A percentile compares a stretch with the other conserved stretches of the same genome.
phyloP scores from a whole-genome alignment of 352 stramenopile genomes.

The Elongisporangium prolatum region DNA sequence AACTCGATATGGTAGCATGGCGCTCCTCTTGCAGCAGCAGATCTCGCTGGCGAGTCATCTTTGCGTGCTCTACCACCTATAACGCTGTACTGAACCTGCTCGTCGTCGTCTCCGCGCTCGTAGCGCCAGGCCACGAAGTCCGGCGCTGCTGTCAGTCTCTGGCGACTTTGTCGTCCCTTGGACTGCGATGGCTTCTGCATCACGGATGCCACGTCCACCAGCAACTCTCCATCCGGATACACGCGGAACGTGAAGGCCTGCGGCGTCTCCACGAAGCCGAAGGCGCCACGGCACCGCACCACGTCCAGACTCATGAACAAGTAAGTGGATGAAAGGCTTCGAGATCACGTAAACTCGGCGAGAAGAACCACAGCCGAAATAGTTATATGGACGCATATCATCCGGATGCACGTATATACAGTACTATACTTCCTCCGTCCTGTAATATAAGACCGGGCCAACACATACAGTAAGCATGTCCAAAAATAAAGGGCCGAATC shows the following conservation, averaged over 20 bases:
- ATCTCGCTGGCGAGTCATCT: neutral
- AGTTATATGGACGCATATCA: no score
- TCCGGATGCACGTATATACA: no score
- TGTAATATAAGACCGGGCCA: no score
- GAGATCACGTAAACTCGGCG: no score
- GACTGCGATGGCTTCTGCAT: neutral
- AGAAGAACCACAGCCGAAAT: no score
- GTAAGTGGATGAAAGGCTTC: no score
- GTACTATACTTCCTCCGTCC: no score
- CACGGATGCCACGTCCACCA: conserved; percentile 14
- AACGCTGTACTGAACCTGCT: neutral
- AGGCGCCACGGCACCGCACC: conserved; percentile 32
- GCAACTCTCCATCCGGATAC: conserved; percentile 27
- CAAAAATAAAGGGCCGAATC: no score
- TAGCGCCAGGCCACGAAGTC: neutral
- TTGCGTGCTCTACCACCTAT: neutral
- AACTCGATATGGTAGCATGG: conserved; percentile 34
- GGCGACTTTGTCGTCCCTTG: neutral
- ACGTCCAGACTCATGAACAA: conserved; percentile 11
- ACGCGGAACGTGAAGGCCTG: conserved; percentile 31
- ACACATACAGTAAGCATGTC: no score
- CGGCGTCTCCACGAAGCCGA: conserved; percentile 21
- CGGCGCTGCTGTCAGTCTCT: neutral
- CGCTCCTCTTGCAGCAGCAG: neutral
- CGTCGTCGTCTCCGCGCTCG: neutral